These are phyloP conservation scores for Scutellaria galericulata DNA, from an alignment of 257 asterid species.

Conservation along the genomic window DNA sequence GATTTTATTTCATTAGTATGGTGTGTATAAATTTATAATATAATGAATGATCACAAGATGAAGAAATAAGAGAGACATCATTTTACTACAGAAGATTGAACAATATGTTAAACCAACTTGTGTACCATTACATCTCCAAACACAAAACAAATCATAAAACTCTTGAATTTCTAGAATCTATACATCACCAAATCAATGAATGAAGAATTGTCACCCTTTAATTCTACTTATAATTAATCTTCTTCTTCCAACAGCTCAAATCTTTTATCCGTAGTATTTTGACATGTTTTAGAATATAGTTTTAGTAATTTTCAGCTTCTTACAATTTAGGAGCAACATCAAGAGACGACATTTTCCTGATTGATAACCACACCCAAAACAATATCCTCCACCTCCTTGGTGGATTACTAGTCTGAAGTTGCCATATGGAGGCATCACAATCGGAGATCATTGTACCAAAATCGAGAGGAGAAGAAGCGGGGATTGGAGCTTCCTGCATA, in stretches of 20 bases:
- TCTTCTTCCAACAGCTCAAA: too few relatives aligned
- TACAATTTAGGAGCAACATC: background rate
- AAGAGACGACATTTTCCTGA: background rate
- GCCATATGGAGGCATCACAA: background rate
- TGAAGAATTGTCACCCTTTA: background rate
- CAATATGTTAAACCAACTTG: too few relatives aligned
- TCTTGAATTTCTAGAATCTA: background rate
- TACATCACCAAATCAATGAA: background rate
- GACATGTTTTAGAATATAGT: background rate
- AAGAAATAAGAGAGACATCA: too few relatives aligned
- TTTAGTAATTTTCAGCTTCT: slow-evolving; percentile 30
- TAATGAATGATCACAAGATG: too few relatives aligned
- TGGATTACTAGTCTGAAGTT: background rate
- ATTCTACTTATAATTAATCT: too few relatives aligned
- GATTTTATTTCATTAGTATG: too few relatives aligned
- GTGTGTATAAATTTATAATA: too few relatives aligned
- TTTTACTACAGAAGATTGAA: too few relatives aligned
- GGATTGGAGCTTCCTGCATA: background rate
- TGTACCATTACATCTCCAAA: background rate
- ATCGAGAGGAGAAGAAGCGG: background rate
- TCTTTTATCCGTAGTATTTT: too few relatives aligned
- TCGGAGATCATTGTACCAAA: background rate
- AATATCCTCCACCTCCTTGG: slow-evolving; percentile 29
- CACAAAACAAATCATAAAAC: background rate
- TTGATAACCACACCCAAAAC: slow-evolving; percentile 18